Base-by-base conservation (phyloP, 228 moss, liverwort and hornwort species). In the Sphagnum fallax region DNA sequence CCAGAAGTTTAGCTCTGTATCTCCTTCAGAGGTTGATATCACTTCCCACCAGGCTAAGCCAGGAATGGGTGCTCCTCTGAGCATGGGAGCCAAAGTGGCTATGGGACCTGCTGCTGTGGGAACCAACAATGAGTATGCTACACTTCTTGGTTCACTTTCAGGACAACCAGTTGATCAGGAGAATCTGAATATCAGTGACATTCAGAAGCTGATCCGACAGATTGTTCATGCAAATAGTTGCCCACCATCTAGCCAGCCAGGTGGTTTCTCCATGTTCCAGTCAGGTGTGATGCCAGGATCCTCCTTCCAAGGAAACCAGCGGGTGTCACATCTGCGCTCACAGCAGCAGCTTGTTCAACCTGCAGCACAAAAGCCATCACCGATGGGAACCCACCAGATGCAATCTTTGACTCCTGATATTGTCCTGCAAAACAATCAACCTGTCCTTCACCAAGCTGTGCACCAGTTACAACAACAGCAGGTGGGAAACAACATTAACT, bases 151-250 rank as follows among this genome's bases (percentile, higher is more conserved):
- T 61, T 72, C 74, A 60, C 67, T 74, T 69, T 12, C 71, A 71
- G 76, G 85, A 59, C 89, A 84, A 60, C 6, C 82, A 52, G 71
- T 68, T 66, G 88, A 86, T 71, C 91, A 90, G 65, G 91, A 88
- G 64, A 72, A 82, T 14, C 50, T 50, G 60, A 71, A 73, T 61
- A 69, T 77, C 64, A 71, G 77, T 48, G 90, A 80, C 61, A 82
- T 93, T 70, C 96, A 92, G 60, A 88, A 85, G 51, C 68, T 87
- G 9, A 80, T 89, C 32, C 77, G 83, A 47, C 86, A 91, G 75
- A 83, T 91, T 69, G 75, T 83, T 65, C 73, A 86, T 66, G 73
- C 78, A 66, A 90, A 80, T 76, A 82, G 87, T 0, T 90, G 72
- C 82, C 15, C 76, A 53, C 85, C 77, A 74, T 67, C 58, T 77